These are phyloP conservation scores for Xylaria sp. DNA, from an alignment of 2,329 filamentous ascomycete species.

Conservation along the genomic window DNA sequence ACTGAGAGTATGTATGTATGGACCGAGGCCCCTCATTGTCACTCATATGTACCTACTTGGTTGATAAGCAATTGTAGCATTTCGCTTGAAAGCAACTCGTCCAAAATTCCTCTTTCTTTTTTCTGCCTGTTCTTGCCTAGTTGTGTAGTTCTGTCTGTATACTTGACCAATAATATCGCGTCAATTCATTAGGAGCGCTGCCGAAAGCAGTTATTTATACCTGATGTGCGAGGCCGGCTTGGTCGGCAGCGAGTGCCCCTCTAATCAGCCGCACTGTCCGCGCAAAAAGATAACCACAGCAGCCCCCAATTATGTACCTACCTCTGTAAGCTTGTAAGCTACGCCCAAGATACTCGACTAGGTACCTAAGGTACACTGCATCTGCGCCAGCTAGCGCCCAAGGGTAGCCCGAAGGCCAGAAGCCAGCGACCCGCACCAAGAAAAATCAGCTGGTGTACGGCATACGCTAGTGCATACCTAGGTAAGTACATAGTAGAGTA, in stretches of 20 bases:
- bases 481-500: background rate
- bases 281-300: constrained; percentile 6
- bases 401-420: background rate
- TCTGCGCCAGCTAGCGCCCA: constrained; percentile 7
- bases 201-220: background rate
- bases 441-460: constrained; percentile 20
- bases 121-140: background rate
- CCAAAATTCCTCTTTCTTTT: constrained; percentile 12
- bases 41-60: too few species aligned
- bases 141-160: constrained; percentile 11
- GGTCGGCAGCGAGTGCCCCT: constrained; percentile 17
- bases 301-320: constrained; percentile 7
- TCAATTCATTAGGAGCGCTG: background rate
- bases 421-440: constrained; percentile 9
- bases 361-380: background rate
- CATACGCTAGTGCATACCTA: background rate
- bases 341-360: too few species aligned
- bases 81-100: background rate
- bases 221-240: too few species aligned
- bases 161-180: constrained; percentile 17
- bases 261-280: constrained; percentile 33
- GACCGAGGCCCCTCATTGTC: constrained; percentile 1
- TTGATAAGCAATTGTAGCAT: too few species aligned
- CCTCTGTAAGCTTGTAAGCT: too few species aligned
- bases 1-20: background rate